Base-by-base conservation (phyloP, 805 yeast genomes). In the Metschnikowia baotianmanensis region DNA sequence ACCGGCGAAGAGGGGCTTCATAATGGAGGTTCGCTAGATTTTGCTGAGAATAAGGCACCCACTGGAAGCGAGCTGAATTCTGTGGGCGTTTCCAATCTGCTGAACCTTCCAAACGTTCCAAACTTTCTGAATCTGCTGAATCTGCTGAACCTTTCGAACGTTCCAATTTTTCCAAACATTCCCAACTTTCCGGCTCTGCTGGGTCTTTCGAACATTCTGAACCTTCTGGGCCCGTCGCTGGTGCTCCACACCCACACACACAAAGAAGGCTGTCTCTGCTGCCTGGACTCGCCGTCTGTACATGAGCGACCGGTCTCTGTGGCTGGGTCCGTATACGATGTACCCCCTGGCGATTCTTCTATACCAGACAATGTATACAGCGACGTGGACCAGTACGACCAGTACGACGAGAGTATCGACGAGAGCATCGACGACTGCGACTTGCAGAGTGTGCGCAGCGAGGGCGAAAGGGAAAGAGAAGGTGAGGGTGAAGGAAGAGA, bases 301-400 rank as follows among this genome's bases (percentile, higher is more conserved):
- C 82, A 78, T 44, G 82, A 80, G 46, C 52, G 80, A 21, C 86
- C 86, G 0, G 86, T 81, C 0, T 78, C 84, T 3, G 73, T 81
- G 34, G 82, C 85, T 0, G 85, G 84, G 0, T 72, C 82, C 1
- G 69, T 79, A 3, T 79, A 74, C 45, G 58, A 60, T 23, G 73
- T 71, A 4, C 43, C 37, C 10, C 52, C 47, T n/a, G 62, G 40
- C 2, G 56, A 59, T n/a, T 42, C 58, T 5, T 61, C 69, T 1
- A 43, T 63, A 7, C 62, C 67, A 1, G 63, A 60, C 6, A 61
- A 69, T 2, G 58, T 63, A 5, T 57, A 77, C 26, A 73, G 77
- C 31, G 81, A 76, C 52, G 78, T 45, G 25, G 58, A 54, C 52
- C 78, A 45, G 25, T 57, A 54, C 15, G 65, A 59, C 13, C 28